phyloP scores from a whole-genome alignment of 1,284 basidiomycete species.

The Fomitopsis betulina region DNA sequence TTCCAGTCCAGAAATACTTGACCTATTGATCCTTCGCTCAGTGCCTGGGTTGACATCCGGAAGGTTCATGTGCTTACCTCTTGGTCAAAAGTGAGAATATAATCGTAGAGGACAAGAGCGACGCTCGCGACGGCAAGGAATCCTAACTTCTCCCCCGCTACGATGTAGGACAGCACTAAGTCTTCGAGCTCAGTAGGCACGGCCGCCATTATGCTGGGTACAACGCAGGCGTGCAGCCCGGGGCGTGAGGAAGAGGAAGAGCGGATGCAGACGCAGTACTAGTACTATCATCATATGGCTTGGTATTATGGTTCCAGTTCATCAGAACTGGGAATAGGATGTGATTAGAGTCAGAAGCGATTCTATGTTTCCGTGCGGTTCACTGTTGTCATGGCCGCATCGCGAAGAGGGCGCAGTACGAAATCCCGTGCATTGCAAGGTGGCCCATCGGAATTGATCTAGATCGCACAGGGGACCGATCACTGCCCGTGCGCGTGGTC shows the following conservation, averaged over 20 bases:
- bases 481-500: no score
- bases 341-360: background rate
- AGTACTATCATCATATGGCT: background rate
- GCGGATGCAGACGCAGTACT: no score
- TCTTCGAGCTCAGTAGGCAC: conserved; percentile 5
- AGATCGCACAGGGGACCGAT: background rate
- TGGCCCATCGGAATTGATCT: background rate
- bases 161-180: conserved; percentile 6
- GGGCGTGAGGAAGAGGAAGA: background rate
- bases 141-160: conserved; percentile 12
- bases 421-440: background rate
- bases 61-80: conserved; percentile 17
- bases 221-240: background rate
- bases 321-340: background rate
- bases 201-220: background rate
- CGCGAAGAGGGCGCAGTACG: background rate
- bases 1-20: conserved; percentile 24
- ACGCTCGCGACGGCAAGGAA: conserved; percentile 15
- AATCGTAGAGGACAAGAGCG: conserved; percentile 15
- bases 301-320: background rate
- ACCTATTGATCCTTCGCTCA: conserved; percentile 13
- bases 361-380: background rate
- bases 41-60: background rate
- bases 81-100: conserved; percentile 19
- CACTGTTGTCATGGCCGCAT: conserved; percentile 1